Conservation (phyloP, 768 basidiomycete species). For the Phylloporus sp. region DNA sequence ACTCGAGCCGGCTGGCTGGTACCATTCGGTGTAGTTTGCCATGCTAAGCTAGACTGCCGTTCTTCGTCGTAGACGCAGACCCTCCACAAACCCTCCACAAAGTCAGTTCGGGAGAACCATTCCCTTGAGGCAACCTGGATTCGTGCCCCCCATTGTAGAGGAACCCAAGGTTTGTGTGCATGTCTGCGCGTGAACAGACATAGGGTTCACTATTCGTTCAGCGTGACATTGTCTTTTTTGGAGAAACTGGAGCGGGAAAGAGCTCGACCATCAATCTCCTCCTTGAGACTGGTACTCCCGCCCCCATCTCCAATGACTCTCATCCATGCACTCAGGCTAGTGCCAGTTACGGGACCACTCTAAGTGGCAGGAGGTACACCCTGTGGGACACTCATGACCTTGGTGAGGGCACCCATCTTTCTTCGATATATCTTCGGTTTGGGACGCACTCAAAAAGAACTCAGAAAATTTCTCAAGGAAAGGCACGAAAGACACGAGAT, state of each 20-base stretch:
- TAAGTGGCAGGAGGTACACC: constrained; percentile 1
- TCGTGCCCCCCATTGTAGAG: background rate
- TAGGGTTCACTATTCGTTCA: background rate
- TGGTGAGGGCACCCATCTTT: constrained; percentile 26
- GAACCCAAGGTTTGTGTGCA: constrained; percentile 11
- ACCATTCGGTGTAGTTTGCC: background rate
- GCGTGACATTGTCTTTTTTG: constrained; percentile 22
- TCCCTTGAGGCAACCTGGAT: background rate
- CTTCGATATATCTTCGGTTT: constrained; percentile 8
- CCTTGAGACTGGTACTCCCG: constrained; percentile 3
- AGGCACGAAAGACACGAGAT: constrained; percentile 27
- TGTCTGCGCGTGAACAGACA: constrained; percentile 1
- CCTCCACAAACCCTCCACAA: background rate
- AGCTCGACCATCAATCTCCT: constrained; percentile 28
- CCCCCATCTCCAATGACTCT: constrained; percentile 8
- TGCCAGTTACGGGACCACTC: constrained; percentile 2
- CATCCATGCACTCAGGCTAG: constrained; percentile 15
- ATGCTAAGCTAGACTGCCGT: background rate
- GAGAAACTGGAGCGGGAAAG: constrained; percentile 25
- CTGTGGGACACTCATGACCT: constrained; percentile 41
- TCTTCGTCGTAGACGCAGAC: background rate
- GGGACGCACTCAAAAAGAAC: constrained; percentile 11
- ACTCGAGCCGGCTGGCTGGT: background rate
- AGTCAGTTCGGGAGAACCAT: background rate
- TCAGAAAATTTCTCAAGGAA: constrained; percentile 20